Evolutionary conservation across 768 basidiomycete species (phyloP), one percentile per base, ranked within the genome.

Genomic region (Boletus barrowsii): DNA sequence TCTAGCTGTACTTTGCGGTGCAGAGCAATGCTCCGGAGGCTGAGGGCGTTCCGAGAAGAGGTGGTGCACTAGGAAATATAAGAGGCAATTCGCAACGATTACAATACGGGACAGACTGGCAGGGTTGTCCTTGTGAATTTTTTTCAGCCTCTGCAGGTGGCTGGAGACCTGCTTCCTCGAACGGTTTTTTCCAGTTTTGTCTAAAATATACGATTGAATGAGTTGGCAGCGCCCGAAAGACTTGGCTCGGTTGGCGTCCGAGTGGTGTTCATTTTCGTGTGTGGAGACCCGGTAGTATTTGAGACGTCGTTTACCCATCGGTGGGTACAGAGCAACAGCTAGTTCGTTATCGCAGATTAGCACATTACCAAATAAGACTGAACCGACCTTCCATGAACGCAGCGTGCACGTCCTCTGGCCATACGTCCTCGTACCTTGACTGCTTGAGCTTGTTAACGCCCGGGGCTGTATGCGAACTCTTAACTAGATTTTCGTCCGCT

Each of bases 101-200:
- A 35, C 3, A 36, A 26, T 22, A 20, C 15, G 46, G 36, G 51
- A 72, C 74, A 26, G 54, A 73, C 72, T 66, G 18, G 64, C 47
- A 24, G 69, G 64, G 43, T 72, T 63, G 46, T 71, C 59, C 42
- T 65, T 69, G 13, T 71, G 62, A 11, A 64, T 64, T 35, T 69
- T 74, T 49, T 75, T 73, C 14, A 73, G 48, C 46, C 74, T 59
- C 58, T 73, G 73, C 43, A 73, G 64, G 37, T 75, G 74, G 55
- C 73, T 73, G 24, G 73, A 75, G 32, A 73, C 73, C 53, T 73
- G 73, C 58, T 73, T 73, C 52, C 73, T 62, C 36, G 73, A 72
- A 15, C 73, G 70, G 53, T 63, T 71, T 56, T 67, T 73, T 14
- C 73, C 72, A 14, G 72, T 73, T 54, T 71, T 73, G 44, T 74